Evolutionary conservation across 805 yeast species (phyloP).

Genomic region (Candida suzukii): DNA sequence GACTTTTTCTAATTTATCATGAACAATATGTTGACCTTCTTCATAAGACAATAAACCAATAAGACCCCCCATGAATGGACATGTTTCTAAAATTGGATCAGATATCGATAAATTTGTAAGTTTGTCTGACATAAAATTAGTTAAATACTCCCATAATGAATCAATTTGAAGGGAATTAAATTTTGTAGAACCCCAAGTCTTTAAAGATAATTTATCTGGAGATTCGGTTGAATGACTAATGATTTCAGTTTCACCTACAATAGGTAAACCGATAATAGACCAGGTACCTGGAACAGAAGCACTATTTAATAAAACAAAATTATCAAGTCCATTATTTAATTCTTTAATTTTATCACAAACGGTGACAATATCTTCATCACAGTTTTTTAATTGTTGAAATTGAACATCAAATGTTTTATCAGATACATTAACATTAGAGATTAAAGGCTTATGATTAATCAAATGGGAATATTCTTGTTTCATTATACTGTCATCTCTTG

Average conservation of each 20-base stretch:
- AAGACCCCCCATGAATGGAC: constrained; percentile 90
- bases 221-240: constrained; percentile 57
- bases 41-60: constrained; percentile 86
- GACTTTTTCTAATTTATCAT: constrained; percentile 29
- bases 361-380: constrained; percentile 11
- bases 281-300: constrained; percentile 82
- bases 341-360: constrained; percentile 41
- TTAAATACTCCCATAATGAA: constrained; percentile 41
- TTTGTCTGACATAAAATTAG: constrained; percentile 36
- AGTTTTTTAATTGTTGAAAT: constrained; percentile 6
- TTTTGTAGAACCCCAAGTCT: constrained; percentile 20
- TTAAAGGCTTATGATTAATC: constrained; percentile 16
- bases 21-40: constrained; percentile 53
- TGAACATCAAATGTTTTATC: constrained; percentile 8
- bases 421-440: constrained; percentile 6
- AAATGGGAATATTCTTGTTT: constrained; percentile 14
- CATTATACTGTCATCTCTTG: background rate
- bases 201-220: constrained; percentile 16
- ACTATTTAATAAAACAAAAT: constrained; percentile 63
- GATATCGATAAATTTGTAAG: constrained; percentile 21
- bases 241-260: constrained; percentile 32
- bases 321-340: constrained; percentile 20
- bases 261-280: constrained; percentile 79
- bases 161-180: background rate
- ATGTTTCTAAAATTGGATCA: constrained; percentile 23